Base-by-base conservation (phyloP, 2,329 filamentous ascomycete genomes). In the Colletotrichum limetticola region DNA sequence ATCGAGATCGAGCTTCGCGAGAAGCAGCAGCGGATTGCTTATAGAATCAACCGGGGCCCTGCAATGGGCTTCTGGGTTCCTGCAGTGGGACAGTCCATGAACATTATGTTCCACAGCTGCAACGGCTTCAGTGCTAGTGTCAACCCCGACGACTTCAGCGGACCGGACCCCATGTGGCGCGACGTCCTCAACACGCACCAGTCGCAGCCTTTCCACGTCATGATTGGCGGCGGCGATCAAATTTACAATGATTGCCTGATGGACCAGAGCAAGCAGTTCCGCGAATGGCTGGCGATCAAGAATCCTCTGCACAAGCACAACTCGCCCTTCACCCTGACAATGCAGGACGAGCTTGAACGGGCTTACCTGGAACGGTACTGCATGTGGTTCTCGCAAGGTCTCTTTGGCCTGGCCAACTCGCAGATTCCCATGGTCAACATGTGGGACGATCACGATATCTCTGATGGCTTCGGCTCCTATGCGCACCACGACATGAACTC, bases 401-500 rank as follows among this genome's bases (percentile, higher is more conserved):
- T 98, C 5, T 99, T 98, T 79, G 91, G 93, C n/a, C 90, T 99
- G 79, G 97, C 96, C 5, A 95, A 93, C 77, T 93, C 94, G 2
- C 96, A 98, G 80, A 98, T 99, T 58, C 95, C 97, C 9, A 98
- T 98, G 95, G 91, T 99, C 78, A 99, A 99, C 81, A 95, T 99
- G 82, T 98, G 94, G 87, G 96, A 98, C 81, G 97, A 98, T 78
- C 97, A 98, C 80, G 94, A 97, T 77, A 93, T 95, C 76, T 95
- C 95, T 75, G 93, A 95, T 82, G 97, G 97, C 1, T 99, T 93
- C 80, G 97, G 97, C 7, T 98, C 95, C 0, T 99, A 98, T 81
- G 92, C 95, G 4, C 90, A 98, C 76, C 91, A 94, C 76, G 97
- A 98, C 79, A 98, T 98, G 95, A 91, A 90, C 76, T 94, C 94